These are phyloP conservation scores for Apiospora rasikravindrae DNA, from an alignment of 2,329 filamentous ascomycete species.

Conservation along the genomic window DNA sequence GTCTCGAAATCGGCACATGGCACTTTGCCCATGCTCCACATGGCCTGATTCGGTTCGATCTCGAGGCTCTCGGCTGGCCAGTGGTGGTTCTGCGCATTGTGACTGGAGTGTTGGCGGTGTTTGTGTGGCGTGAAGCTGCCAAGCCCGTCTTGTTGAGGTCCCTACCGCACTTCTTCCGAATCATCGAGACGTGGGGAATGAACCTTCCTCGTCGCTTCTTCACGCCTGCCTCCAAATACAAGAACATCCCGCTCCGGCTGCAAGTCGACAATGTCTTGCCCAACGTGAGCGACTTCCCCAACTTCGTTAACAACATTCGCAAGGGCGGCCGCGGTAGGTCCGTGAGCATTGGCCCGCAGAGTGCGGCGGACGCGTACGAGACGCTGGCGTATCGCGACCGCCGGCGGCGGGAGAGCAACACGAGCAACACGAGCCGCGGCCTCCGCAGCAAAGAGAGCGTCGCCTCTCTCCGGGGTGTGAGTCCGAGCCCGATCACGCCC, in stretches of 20 bases:
- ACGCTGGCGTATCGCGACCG: constrained; percentile 87
- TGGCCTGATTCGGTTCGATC: constrained; percentile 63
- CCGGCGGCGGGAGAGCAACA: constrained; percentile 59
- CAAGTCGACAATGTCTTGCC: constrained; percentile 85
- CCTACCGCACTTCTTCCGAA: constrained; percentile 85
- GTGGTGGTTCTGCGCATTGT: constrained; percentile 71
- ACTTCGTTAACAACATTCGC: constrained; percentile 80
- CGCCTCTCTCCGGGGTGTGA: constrained; percentile 40
- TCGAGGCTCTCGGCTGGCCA: constrained; percentile 69
- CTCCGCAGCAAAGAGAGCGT: constrained; percentile 51
- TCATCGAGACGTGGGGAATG: constrained; percentile 80
- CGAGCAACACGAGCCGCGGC: constrained; percentile 51
- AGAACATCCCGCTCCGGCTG: constrained; percentile 75
- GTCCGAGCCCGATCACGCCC: constrained; percentile 23
- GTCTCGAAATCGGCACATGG: constrained; percentile 83
- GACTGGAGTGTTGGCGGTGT: constrained; percentile 81
- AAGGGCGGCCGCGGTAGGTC: constrained; percentile 79
- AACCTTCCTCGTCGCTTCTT: constrained; percentile 90
- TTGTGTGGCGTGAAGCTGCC: constrained; percentile 87
- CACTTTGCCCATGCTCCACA: constrained; percentile 67
- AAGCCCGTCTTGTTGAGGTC: constrained; percentile 80
- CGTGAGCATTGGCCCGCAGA: constrained; percentile 91
- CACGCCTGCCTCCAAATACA: constrained; percentile 87
- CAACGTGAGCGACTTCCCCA: constrained; percentile 83
- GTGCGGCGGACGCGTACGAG: constrained; percentile 95